Evolutionary conservation across 345 rosid species (phyloP), one percentile per base, ranked within the genome.

Genomic region (Murraya koenigii): DNA sequence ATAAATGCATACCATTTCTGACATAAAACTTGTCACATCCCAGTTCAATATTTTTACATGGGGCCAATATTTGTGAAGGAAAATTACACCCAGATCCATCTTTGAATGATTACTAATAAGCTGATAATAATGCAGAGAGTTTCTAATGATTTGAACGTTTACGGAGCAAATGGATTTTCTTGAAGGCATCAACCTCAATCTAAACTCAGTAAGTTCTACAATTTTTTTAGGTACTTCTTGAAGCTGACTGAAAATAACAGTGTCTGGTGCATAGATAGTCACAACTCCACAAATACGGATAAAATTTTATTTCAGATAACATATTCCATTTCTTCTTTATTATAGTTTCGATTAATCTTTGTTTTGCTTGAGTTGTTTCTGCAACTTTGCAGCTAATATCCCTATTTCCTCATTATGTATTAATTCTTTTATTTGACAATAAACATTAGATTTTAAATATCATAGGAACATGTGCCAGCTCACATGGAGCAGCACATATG

Each of bases 401-500:
- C n/a, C 2, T 63, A 7, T 63, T 17, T 30, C 8, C 19, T 30
- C 22, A 30, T 63, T 63, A 5, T 32, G n/a, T 30, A 20, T 19
- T 32, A 32, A 64, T 64, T 64, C 49, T 11, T 64, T 64, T 33
- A 7, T 32, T 15, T 32, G 22, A 35, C 26, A 20, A 33, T 22
- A 58, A 22, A 19, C 0, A 4, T 52, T 52, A 52, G 56, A 52
- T 52, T 52, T 52, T 52, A 17, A 17, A 19, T 49, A 49, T 69
- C 60, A 52, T 69, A 5, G 39, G 61, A 30, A 55, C 62, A 32
- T 8, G 61, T 52, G 33, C 28, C 58, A 25, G 35, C 58, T 69
- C 72, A 69, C 72, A 69, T 44, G 72, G 56, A 10, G 17, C n/a
- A 23, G 33, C 72, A 44, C 58, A 69, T 1, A 69, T n/a, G n/a